Conservation (phyloP, 768 basidiomycete genomes). For the Auricularia sp. region DNA sequence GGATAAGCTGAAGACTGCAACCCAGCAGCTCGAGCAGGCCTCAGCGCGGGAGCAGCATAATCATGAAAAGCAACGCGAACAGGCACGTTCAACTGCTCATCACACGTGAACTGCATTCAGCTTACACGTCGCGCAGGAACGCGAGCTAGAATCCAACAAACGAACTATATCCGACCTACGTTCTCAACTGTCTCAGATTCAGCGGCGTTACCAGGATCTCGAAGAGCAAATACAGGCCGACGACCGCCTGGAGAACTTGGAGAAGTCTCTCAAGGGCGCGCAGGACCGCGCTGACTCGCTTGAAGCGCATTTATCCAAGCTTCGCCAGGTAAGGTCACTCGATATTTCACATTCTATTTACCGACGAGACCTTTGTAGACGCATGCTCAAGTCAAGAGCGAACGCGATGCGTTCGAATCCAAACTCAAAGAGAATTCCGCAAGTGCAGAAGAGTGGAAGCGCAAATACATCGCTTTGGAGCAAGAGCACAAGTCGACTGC, state of each 20-base stretch:
- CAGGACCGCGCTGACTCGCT: conserved; percentile 77
- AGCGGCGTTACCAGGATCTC: conserved; percentile 54
- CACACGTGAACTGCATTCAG: not conserved
- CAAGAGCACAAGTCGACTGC: conserved; percentile 30
- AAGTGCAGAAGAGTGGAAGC: conserved; percentile 35
- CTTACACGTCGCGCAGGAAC: conserved; percentile 39
- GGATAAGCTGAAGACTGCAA: not conserved
- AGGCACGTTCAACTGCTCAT: not conserved
- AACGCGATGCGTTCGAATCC: conserved; percentile 46
- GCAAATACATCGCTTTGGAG: conserved; percentile 38
- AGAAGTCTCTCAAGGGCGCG: conserved; percentile 62
- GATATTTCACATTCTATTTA: not conserved
- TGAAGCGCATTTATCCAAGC: conserved; percentile 69
- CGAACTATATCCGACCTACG: conserved; percentile 42
- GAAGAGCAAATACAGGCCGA: conserved; percentile 74
- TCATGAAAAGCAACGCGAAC: not conserved
- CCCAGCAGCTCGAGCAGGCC: not conserved
- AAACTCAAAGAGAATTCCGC: conserved; percentile 29
- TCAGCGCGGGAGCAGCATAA: not conserved
- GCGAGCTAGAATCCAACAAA: conserved; percentile 58
- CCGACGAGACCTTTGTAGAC: conserved; percentile 26
- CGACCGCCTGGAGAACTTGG: conserved; percentile 66
- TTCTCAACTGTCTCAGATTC: conserved; percentile 41
- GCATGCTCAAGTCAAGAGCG: conserved; percentile 45
- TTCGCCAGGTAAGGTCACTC: conserved; percentile 51